phyloP scores from a whole-genome alignment of 805 yeast genomes.

The Kuraishia piskuri region DNA sequence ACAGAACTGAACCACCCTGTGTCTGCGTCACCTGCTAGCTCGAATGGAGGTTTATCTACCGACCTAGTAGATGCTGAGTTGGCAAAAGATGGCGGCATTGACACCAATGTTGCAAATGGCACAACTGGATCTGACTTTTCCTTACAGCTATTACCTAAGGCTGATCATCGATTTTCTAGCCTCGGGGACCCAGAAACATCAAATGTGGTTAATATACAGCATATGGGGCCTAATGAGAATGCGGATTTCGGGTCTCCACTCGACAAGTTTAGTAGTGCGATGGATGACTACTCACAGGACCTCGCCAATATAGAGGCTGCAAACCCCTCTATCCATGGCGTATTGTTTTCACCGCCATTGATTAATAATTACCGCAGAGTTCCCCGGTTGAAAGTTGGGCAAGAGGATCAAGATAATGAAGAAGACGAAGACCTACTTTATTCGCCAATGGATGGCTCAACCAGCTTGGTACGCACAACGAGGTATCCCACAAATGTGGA shows the following conservation, averaged over 20 bases:
- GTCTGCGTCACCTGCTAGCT: background rate
- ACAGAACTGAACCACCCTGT: background rate
- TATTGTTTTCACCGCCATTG: slow-evolving; percentile 1
- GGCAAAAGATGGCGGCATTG: background rate
- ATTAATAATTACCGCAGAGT: background rate
- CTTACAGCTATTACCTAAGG: too few relatives aligned
- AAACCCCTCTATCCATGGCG: slow-evolving; percentile 3
- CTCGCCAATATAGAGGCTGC: slow-evolving; percentile 23
- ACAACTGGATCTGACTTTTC: background rate
- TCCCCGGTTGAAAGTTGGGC: background rate
- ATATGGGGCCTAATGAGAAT: background rate
- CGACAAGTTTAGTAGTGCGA: slow-evolving; percentile 1
- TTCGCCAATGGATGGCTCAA: too few relatives aligned
- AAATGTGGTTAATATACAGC: background rate
- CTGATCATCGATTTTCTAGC: too few relatives aligned
- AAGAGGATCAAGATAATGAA: slow-evolving; percentile 7
- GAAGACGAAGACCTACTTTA: slow-evolving; percentile 7
- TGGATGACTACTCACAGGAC: slow-evolving; percentile 29
- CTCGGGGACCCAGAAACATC: background rate
- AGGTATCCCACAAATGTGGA: too few relatives aligned
- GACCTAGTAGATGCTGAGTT: background rate
- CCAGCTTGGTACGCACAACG: too few relatives aligned
- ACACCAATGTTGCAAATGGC: background rate
- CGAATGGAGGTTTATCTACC: background rate
- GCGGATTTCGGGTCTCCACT: background rate